Base-by-base conservation (phyloP, 2,329 filamentous ascomycete genomes). In the Cladosporium austrohemisphaericum region DNA sequence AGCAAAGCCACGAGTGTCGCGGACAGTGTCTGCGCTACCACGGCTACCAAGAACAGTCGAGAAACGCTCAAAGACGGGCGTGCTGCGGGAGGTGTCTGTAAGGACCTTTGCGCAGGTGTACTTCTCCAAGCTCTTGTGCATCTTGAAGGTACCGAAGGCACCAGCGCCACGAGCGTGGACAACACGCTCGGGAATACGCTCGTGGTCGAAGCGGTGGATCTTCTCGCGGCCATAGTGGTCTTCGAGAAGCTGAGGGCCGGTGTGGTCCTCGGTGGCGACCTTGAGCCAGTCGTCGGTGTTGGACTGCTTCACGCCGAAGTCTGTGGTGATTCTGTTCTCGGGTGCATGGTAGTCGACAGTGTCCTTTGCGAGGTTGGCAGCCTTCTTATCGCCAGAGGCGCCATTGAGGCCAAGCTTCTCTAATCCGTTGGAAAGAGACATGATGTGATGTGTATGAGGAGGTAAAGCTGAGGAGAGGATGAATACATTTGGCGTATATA, bases 1-100 rank as follows among this genome's bases (percentile, higher is more conserved):
- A 0, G 87, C 86, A 55, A 92, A 93, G 1, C 88, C 87, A 29
- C 86, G 80, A 2, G 90, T 85, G 71, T 93, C 87, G n/a, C 88
- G 80, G 1, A 90, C 87, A 0, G 86, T 91, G 63, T 93, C 88
- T 5, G 86, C 85, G 44, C 83, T 87, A 10, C 87, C 88, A 26
- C 83, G 77, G 62, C 81, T 87, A 88, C 87, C 0, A 16, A 83
- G 80, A 8, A 90, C 86, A 1, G 88, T 92, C 0, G 86, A 92
- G 66, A 93, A 91, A 0, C 87, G 82, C 13, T 86, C 61, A 61
- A 88, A 88, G 1, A 87, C 72, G 0, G 77, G 81, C 0, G 85
- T 89, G 26, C 76, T 78, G 23, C 83, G 77, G 0, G 78, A 80
- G 0, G 83, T 87, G 54, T 88, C 84, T 1, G 79, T 88, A 37